Conservation (phyloP, 1,284 basidiomycete species). For the Ganoderma sinense region DNA sequence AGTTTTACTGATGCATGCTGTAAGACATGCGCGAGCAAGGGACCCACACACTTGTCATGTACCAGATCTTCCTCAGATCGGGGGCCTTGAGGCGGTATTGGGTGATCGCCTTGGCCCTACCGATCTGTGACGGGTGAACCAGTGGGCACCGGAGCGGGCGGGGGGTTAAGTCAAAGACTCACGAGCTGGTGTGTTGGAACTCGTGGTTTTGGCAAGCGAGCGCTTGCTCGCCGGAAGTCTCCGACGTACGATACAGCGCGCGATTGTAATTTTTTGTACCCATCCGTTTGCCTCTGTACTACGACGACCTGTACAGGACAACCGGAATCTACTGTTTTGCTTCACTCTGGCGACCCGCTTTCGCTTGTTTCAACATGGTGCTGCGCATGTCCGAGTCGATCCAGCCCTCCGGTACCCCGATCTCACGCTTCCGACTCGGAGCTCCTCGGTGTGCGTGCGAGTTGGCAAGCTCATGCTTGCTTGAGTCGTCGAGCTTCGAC, state of each 20-base stretch:
- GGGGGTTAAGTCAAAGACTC: neutral
- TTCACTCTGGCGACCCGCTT: too few species aligned
- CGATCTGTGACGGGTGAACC: neutral
- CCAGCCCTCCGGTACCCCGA: neutral
- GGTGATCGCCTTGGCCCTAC: neutral
- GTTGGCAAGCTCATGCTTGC: neutral
- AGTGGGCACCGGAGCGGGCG: neutral
- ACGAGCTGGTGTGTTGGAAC: too few species aligned
- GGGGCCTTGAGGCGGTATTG: neutral
- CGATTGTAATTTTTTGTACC: too few species aligned
- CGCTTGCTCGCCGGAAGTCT: too few species aligned
- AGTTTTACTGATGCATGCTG: too few species aligned
- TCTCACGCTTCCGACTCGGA: neutral
- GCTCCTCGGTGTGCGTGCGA: neutral
- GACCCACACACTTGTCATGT: neutral
- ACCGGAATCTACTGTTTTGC: too few species aligned
- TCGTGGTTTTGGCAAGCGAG: too few species aligned
- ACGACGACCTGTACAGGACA: too few species aligned
- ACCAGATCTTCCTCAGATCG: neutral
- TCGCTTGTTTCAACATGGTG: too few species aligned
- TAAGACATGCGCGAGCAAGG: neutral
- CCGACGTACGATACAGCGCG: too few species aligned
- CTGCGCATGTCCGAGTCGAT: neutral
- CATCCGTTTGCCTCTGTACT: too few species aligned
- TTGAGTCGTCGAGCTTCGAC: neutral